A percentile compares a stretch with the other conserved stretches of the same genome.
Evolutionary conservation across 768 basidiomycete genomes (phyloP).

Genomic region (Phlebiopsis flavidoalba): DNA sequence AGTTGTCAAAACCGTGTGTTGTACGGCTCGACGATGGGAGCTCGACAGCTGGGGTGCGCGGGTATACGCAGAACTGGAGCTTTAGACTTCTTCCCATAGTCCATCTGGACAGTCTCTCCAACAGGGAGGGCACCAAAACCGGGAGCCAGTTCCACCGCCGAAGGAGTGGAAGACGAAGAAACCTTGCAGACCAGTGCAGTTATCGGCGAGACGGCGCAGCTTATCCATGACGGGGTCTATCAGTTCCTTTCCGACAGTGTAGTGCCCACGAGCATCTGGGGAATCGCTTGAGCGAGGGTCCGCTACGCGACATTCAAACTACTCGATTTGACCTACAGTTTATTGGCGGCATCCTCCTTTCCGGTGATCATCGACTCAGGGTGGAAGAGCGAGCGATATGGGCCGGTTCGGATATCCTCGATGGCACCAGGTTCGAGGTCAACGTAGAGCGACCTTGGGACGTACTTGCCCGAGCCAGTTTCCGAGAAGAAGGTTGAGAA

Average conservation of each 20-base stretch:
- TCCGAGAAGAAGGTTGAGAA: conserved; percentile 99
- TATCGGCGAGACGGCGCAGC: conserved; percentile 90
- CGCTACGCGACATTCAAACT: not conserved
- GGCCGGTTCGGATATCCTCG: conserved; percentile 90
- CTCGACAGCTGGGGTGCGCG: conserved; percentile 88
- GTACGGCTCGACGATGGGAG: conserved; percentile 97
- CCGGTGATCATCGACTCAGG: conserved; percentile 96
- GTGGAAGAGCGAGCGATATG: conserved; percentile 93
- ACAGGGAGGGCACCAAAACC: conserved; percentile 95
- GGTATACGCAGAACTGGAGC: conserved; percentile 97
- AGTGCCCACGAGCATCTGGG: conserved; percentile 93
- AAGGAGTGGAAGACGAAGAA: conserved; percentile 99
- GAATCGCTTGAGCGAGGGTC: conserved; percentile 15
- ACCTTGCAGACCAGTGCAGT: conserved; percentile 94
- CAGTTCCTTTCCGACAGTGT: conserved; percentile 97
- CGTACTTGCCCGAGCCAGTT: conserved; percentile 89
- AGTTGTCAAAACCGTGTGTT: conserved; percentile 94
- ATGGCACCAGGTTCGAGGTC: conserved; percentile 94
- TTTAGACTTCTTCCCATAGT: conserved; percentile 99
- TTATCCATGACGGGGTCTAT: conserved; percentile 97
- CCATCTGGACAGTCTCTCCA: conserved; percentile 93
- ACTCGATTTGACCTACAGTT: conserved; percentile 59
- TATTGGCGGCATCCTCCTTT: conserved; percentile 99
- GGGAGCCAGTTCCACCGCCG: conserved; percentile 95
- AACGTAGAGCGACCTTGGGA: conserved; percentile 94